A percentile compares a stretch with the other conserved stretches of the same genome.
Conservation (phyloP, 2,329 filamentous ascomycete species). For the Sclerotiophoma versabilis region DNA sequence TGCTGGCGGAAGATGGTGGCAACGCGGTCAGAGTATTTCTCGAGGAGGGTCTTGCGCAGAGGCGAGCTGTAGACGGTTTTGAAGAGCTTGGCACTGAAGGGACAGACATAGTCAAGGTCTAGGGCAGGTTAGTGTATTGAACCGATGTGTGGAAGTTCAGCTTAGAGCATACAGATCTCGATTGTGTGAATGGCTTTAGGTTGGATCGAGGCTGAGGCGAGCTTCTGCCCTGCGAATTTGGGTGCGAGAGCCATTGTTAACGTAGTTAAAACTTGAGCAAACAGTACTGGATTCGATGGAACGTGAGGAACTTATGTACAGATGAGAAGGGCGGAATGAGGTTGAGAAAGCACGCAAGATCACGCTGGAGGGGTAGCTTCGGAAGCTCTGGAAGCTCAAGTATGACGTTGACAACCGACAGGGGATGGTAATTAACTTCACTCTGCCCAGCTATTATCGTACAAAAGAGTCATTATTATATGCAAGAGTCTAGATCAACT, state of each 20-base stretch:
- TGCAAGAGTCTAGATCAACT: background rate
- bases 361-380: constrained; percentile 24
- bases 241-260: constrained; percentile 74
- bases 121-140: background rate
- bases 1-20: constrained; percentile 88
- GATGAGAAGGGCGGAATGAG: background rate
- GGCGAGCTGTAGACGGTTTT: constrained; percentile 70
- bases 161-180: constrained; percentile 57
- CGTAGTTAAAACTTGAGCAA: background rate
- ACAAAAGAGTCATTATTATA: background rate
- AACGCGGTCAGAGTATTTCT: constrained; percentile 68
- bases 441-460: background rate
- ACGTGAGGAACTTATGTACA: background rate
- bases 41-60: constrained; percentile 70
- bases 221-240: constrained; percentile 76
- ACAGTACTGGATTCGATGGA: too few species aligned
- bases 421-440: background rate
- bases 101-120: constrained; percentile 91
- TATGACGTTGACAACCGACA: constrained; percentile 28
- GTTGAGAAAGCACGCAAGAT: constrained; percentile 28
- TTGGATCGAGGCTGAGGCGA: constrained; percentile 56
- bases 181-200: constrained; percentile 60
- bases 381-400: constrained; percentile 15
- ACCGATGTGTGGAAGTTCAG: background rate
- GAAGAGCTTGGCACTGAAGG: constrained; percentile 78